Base-by-base conservation (phyloP, 2,329 filamentous ascomycete genomes). In the Penicillium frequentans region DNA sequence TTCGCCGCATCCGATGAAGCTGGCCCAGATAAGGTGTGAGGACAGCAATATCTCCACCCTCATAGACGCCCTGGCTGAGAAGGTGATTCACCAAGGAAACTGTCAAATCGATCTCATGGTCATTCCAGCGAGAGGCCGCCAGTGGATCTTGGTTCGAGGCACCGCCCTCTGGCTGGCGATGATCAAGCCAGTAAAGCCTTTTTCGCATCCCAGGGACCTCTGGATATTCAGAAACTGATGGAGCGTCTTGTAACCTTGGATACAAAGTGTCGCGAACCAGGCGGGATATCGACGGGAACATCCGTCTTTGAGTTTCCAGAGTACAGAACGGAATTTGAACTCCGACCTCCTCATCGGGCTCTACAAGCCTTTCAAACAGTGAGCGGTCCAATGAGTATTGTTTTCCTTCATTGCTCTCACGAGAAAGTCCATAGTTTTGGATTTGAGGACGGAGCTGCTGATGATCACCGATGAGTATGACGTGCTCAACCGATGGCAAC, bases 81-180 rank as follows among this genome's bases (percentile, higher is more conserved):
- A 93, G 72, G 64, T 93, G 88, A 0, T 79, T 80, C 0, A 91
- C 84, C 0, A 92, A 71, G 0, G 83, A 81, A 6, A 79, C 74
- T 0, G 82, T 81, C 84, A 93, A 87, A 0, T 84, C 76, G 0
- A 88, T 77, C 66, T 93, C 89, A 56, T 70, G 79, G 0, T 64
- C 49, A 53, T 85, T 85, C 33, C 76, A 79, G 21, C 78, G 75
- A 0, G 81, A 84, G 2, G 71, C 76, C 10, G 68, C 57, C 54
- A 71, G 50, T 27, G 61, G 50, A 24, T 71, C 61, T 23, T 54
- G 31, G 10, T 68, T 61, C 14, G 70, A 68, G 3, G 58, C 49
- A 14, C 58, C 56, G 10, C 62, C 71, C 65, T 85, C 82, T 1
- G 58, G 56, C 3, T 78, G 26, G 0, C 68, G 55, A 59, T 85